Evolutionary conservation across 2,329 filamentous ascomycete species (phyloP).

Genomic region (Penicillium sp.): DNA sequence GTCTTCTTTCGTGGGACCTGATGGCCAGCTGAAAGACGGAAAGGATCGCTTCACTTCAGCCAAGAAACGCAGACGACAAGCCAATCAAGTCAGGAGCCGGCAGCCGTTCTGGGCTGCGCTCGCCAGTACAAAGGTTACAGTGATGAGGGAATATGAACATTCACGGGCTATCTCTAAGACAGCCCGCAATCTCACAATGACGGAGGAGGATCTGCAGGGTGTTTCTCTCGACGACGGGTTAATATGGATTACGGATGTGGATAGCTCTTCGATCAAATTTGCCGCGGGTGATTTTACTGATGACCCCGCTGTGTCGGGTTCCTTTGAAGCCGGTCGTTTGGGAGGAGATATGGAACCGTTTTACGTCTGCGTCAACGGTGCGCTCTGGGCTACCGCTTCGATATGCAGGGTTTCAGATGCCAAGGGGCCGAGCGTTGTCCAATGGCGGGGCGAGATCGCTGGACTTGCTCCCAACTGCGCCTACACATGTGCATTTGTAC

Average conservation of each 20-base stretch:
- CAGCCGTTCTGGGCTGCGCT: conserved; percentile 93
- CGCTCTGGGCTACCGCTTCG: conserved; percentile 61
- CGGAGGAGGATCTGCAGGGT: conserved; percentile 43
- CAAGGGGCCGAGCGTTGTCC: conserved; percentile 44
- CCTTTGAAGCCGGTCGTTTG: conserved; percentile 28
- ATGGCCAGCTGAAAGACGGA: conserved; percentile 50
- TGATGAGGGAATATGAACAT: conserved; percentile 86
- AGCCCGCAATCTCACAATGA: conserved; percentile 38
- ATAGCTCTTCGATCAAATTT: conserved; percentile 48
- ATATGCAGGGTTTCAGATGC: conserved; percentile 49
- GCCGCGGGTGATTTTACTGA: conserved; percentile 45
- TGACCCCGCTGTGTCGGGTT: conserved; percentile 30
- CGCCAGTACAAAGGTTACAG: conserved; percentile 93
- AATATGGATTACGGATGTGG: conserved; percentile 48
- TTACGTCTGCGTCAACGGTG: conserved; percentile 63
- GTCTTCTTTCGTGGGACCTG: conserved; percentile 37
- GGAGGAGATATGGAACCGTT: conserved; percentile 53
- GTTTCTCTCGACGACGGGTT: conserved; percentile 43
- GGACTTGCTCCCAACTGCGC: conserved; percentile 63
- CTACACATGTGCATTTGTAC: conserved; percentile 62
- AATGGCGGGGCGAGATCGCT: conserved; percentile 62
- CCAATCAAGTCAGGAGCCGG: conserved; percentile 81
- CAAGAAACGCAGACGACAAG: conserved; percentile 87
- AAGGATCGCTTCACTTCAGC: conserved; percentile 59
- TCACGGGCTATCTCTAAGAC: conserved; percentile 53